Evolutionary conservation across 495 filamentous ascomycete species (phyloP), one percentile per base, ranked within the genome.

Genomic region (Neohortaea acidophila): DNA sequence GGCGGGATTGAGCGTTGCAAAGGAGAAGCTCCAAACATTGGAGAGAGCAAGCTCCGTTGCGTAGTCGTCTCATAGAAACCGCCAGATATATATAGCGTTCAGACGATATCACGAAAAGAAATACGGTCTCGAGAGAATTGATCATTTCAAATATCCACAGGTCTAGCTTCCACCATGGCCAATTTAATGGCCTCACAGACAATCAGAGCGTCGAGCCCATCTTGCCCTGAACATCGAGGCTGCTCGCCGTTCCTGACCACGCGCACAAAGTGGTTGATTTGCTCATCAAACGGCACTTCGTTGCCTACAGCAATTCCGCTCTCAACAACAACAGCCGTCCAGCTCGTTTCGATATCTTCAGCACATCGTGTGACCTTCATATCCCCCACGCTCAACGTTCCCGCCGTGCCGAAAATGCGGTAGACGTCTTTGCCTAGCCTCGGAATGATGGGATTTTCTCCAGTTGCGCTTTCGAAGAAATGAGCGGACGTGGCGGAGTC

Each of bases 381-480:
- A 53, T 75, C 71, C 2, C 68, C 68, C 24, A 75, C 63, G 42
- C 66, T 71, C 9, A 76, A 48, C 35, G 60, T 68, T 6, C 57
- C 73, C 21, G 62, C 52, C 0, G 65, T 65, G 0, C 71, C 72
- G 42, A 75, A 63, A 26, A 75, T 72, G 0, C 69, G 61, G 47
- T 74, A 75, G 31, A 71, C 65, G 32, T 70, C 67, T 19, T 54
- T 44, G 3, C 53, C 32, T 2, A 58, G 51, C 24, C n/a, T 7
- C 2, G 68, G 63, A 31, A 75, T 65, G 5, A 60, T 52, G 0
- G 71, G 68, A 47, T 73, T 75, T 51, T 75, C 73, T 1, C 73
- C 69, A 2, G 70, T 73, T 0, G 69, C 70, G 0, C 54, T 48
- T 40, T 74, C 71, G 35, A 72, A 73, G 38, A 59, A 69, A 41